Conservation (phyloP, 2,329 filamentous ascomycete genomes). For the Ceratocystis harringtonii region DNA sequence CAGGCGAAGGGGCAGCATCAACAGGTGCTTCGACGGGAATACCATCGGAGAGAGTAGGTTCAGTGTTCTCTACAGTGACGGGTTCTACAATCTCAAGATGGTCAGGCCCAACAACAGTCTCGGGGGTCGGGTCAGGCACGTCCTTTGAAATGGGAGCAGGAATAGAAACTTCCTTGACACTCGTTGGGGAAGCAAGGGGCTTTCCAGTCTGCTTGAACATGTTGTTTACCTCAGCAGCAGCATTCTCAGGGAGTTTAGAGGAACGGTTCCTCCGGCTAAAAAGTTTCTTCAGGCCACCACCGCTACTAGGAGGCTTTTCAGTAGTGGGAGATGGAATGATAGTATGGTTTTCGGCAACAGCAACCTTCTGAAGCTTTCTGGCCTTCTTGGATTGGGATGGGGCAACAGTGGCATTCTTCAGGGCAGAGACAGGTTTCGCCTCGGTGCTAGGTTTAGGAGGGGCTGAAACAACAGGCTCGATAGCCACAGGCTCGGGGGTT, state of each 20-base stretch:
- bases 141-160: conserved; percentile 19
- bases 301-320: conserved; percentile 20
- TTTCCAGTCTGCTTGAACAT: conserved; percentile 32
- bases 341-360: conserved; percentile 27
- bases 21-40: not conserved
- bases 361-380: conserved; percentile 42
- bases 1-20: conserved; percentile 14
- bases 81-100: not conserved
- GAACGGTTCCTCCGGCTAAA: conserved; percentile 48
- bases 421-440: conserved; percentile 1
- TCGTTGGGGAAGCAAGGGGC: conserved; percentile 21
- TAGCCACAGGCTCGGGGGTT: conserved; percentile 26
- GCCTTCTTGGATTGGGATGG: conserved; percentile 14
- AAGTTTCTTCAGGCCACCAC: conserved; percentile 46
- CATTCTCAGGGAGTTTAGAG: conserved; percentile 42
- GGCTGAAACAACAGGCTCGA: conserved; percentile 5
- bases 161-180: conserved; percentile 19
- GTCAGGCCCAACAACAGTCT: not conserved
- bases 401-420: conserved; percentile 22
- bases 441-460: conserved; percentile 15
- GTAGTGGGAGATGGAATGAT: conserved; percentile 7
- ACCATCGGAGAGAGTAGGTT: conserved; percentile 5
- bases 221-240: conserved; percentile 35
- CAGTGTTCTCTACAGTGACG: conserved; percentile 11
- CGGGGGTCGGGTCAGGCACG: conserved; percentile 8